These are phyloP conservation scores for Hyaloscypha finlandica DNA, from an alignment of 495 filamentous ascomycete species.

Conservation along the genomic window DNA sequence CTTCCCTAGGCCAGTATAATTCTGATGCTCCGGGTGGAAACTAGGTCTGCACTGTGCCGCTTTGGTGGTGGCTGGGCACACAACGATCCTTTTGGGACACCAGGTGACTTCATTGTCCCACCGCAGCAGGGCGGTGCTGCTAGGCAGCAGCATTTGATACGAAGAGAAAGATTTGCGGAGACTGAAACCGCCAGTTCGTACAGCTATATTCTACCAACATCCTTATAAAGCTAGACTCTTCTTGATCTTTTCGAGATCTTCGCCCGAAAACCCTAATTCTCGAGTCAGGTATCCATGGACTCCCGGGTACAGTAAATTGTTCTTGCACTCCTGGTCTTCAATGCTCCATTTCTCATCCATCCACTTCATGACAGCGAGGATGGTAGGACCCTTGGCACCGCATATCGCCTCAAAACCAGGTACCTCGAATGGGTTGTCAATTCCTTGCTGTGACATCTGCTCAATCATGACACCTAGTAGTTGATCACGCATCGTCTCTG, in stretches of 20 bases:
- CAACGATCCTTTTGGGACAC: too few relatives aligned
- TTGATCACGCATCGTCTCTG: constrained; percentile 44
- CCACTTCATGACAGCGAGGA: constrained; percentile 14
- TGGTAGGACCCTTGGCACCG: constrained; percentile 8
- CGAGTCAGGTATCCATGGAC: constrained; percentile 45
- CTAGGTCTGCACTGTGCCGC: too few relatives aligned
- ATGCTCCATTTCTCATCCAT: constrained; percentile 16
- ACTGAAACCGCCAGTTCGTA: too few relatives aligned
- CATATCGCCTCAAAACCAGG: constrained; percentile 14
- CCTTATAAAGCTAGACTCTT: constrained; percentile 21
- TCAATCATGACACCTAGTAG: neutral
- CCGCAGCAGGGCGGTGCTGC: too few relatives aligned
- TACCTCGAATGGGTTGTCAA: neutral
- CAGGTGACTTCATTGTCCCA: too few relatives aligned
- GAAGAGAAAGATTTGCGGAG: too few relatives aligned
- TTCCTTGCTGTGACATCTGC: neutral
- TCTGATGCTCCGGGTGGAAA: too few relatives aligned
- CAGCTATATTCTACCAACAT: neutral
- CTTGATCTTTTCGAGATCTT: constrained; percentile 45
- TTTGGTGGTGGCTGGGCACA: too few relatives aligned
- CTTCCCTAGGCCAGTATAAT: too few relatives aligned
- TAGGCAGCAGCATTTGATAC: too few relatives aligned
- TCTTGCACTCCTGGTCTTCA: neutral
- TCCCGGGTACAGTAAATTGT: constrained; percentile 40
- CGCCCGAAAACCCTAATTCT: constrained; percentile 41